Base-by-base conservation (phyloP, 2,329 filamentous ascomycete genomes). In the Helotiales sp. region DNA sequence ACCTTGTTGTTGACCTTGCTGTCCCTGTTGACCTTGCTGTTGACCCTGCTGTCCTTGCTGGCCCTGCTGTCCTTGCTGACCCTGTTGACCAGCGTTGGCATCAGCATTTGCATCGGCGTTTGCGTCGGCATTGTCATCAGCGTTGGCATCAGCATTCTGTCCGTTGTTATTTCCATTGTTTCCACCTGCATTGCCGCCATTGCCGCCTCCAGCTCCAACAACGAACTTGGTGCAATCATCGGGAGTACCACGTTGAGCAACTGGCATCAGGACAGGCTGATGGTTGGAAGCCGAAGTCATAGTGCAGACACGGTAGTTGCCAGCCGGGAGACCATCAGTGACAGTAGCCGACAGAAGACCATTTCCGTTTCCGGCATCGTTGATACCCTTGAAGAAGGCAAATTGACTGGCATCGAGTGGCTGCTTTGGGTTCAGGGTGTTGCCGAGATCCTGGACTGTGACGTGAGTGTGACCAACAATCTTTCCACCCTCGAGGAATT, bases 141-240 rank as follows among this genome's bases (percentile, higher is more conserved):
- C 34, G 22, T 50, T 52, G 40, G 30, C 13, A 62, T 64, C 65
- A 50, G 60, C 55, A 50, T 65, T 20, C 40, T 59, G 66, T 22
- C 49, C 60, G 13, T 49, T 61, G 58, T 47, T 47, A 15, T 55
- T 26, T 1, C 59, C 59, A 22, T 61, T 61, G 28, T 43, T 43
- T 10, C 40, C 71, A 30, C 68, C 71, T 4, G 47, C 68, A 45
- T 75, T 75, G n/a, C n/a, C 17, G 43, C 65, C 65, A 20, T 66
- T 72, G 0, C 40, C 71, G 15, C 72, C 74, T 43, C 61, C 72
- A 10, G 69, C 74, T 52, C 58, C 71, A 45, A 82, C 80, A 24
- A 75, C 77, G 65, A 83, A 82, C 69, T 81, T 82, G 32, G 76
- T 78, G 70, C 81, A 83, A 69, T 83, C 81, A 70, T 83, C 81